Conservation (phyloP, 306 rosid genomes). For the Delonix regia region DNA sequence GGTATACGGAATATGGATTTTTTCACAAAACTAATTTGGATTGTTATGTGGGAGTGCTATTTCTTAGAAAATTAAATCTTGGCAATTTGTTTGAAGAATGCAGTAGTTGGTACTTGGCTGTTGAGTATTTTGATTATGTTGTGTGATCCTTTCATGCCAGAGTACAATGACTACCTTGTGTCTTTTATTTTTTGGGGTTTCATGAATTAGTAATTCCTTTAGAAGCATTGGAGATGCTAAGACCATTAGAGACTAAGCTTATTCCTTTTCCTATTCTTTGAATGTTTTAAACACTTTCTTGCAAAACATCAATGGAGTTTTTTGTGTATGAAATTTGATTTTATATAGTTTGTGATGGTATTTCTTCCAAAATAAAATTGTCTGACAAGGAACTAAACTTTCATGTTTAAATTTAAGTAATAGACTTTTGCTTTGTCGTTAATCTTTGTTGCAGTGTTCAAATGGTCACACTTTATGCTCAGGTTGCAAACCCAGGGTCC, state of each 20-base stretch:
- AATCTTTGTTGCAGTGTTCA: constrained; percentile 71
- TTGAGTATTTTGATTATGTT: not conserved
- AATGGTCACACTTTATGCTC: constrained; percentile 95
- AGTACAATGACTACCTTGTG: not conserved
- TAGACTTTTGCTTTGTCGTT: not conserved
- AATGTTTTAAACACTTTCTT: not conserved
- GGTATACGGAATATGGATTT: not conserved
- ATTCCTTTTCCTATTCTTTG: not conserved
- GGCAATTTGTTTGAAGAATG: not conserved
- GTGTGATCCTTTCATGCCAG: not conserved
- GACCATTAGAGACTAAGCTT: not conserved
- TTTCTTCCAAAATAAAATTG: not conserved
- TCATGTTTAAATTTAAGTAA: not conserved
- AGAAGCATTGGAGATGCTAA: not conserved
- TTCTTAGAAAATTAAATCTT: not conserved
- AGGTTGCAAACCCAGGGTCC: constrained; percentile 90
- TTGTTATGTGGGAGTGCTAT: not conserved
- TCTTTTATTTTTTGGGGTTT: not conserved
- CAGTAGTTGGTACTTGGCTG: not conserved
- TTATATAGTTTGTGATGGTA: not conserved
- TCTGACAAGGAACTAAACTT: not conserved
- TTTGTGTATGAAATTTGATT: not conserved
- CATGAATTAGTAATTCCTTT: not conserved
- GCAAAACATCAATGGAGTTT: no score
- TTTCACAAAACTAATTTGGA: not conserved